Percentiles rank a stretch among this genome's conserved stretches.
Conservation (phyloP, 805 yeast genomes). For the Phaffomyces thermotolerans region DNA sequence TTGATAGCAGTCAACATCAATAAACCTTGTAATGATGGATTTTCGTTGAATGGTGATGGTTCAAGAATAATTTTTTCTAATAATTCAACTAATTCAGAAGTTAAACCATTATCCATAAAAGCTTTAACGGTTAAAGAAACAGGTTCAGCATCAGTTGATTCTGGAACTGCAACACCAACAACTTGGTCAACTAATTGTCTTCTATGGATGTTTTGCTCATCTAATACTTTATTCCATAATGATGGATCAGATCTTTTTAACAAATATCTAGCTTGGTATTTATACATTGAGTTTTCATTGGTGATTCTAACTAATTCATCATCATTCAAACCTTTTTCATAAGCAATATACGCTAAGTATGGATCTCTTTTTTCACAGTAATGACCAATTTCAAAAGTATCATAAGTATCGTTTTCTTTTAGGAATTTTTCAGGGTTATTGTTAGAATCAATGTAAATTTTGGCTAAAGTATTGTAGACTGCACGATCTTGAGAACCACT, state of each 20-base stretch:
- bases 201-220: conserved; percentile 74
- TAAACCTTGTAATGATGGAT: conserved; percentile 90
- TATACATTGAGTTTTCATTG: conserved; percentile 96
- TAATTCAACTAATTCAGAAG: conserved; percentile 87
- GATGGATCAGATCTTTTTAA: conserved; percentile 78
- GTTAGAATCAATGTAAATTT: conserved; percentile 95
- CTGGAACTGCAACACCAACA: conserved; percentile 94
- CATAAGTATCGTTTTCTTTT: conserved; percentile 83
- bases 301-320: conserved; percentile 85
- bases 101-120: conserved; percentile 91
- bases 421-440: conserved; percentile 96
- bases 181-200: conserved; percentile 90
- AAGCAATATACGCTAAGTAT: conserved; percentile 93
- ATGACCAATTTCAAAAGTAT: conserved; percentile 92
- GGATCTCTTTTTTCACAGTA: conserved; percentile 99
- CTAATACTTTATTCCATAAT: conserved; percentile 76
- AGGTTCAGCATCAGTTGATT: conserved; percentile 86
- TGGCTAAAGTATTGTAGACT: conserved; percentile 90
- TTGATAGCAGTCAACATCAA: conserved; percentile 90
- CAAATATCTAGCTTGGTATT: conserved; percentile 96
- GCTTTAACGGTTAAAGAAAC: conserved; percentile 90
- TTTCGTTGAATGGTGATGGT: conserved; percentile 95
- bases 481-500: conserved; percentile 86
- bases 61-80: conserved; percentile 93
- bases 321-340: conserved; percentile 91